Conservation (phyloP, 169 alveolate genomes). For the Perkinsus olseni region DNA sequence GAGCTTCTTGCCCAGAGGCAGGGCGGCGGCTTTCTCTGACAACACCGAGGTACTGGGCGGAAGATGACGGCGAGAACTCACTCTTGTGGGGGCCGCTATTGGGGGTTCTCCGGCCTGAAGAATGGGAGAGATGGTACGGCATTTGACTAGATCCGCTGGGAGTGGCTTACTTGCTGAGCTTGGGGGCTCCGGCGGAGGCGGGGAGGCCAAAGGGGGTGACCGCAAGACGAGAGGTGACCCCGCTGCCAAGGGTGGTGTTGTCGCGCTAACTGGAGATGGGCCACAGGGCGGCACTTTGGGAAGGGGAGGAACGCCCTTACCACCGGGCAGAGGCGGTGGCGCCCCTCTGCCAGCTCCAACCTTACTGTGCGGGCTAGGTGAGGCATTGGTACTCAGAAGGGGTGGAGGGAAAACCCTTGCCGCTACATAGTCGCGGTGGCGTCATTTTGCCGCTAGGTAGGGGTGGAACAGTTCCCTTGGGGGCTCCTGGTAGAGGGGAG, state of each 20-base stretch:
- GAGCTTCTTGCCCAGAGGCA: not conserved
- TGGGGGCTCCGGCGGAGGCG: not conserved
- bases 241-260: not conserved
- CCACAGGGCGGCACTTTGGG: not conserved
- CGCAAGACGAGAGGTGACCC: not conserved
- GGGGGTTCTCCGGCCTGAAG: not conserved
- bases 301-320: not conserved
- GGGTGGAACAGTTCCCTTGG: not conserved
- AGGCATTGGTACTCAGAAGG: not conserved
- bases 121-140: not conserved
- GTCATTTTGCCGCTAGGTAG: not conserved
- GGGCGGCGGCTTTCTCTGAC: not conserved
- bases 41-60: not conserved
- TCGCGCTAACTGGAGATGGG: not conserved
- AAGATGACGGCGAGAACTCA: not conserved
- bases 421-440: not conserved
- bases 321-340: not conserved
- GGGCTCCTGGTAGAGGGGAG: not conserved
- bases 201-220: not conserved
- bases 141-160: too few relatives aligned
- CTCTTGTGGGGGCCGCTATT: not conserved
- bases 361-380: not conserved
- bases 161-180: not conserved
- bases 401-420: not conserved
- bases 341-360: not conserved